Conservation (phyloP, 805 yeast genomes). For the Candida alai region DNA sequence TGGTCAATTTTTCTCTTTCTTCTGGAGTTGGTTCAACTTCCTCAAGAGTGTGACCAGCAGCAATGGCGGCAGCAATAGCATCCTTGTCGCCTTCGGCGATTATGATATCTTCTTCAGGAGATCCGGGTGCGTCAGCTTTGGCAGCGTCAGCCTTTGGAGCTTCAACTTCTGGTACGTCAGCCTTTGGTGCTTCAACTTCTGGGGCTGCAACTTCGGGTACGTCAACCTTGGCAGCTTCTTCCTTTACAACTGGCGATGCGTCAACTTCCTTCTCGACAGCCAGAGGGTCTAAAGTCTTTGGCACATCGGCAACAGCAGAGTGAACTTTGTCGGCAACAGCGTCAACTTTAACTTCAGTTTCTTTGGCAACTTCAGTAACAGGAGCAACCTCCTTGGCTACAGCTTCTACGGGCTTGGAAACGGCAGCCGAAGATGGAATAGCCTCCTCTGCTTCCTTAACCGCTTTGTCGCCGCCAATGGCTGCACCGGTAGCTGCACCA, state of each 20-base stretch:
- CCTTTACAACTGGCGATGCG: conserved; percentile 18
- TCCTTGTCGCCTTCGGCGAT: conserved; percentile 34
- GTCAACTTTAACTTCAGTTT: conserved; percentile 10
- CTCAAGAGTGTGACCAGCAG: conserved; percentile 37
- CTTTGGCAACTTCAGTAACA: conserved; percentile 9
- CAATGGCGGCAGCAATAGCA: conserved; percentile 31
- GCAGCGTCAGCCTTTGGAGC: conserved; percentile 12
- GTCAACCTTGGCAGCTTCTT: conserved; percentile 7
- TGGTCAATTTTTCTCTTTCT: conserved; percentile 33
- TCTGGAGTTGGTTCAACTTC: conserved; percentile 40
- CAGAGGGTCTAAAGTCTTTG: conserved; percentile 20
- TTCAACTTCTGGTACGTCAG: conserved; percentile 5
- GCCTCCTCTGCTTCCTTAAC: conserved; percentile 7
- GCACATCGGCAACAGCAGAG: conserved; percentile 9
- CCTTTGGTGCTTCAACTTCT: conserved; percentile 11
- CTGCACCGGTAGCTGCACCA: conserved; percentile 10
- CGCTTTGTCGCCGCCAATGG: conserved; percentile 10
- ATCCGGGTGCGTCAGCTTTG: no score
- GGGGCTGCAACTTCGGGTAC: no score
- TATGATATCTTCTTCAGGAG: conserved; percentile 33
- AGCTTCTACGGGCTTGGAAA: conserved; percentile 9
- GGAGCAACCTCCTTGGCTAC: conserved; percentile 9
- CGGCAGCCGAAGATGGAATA: conserved; percentile 8
- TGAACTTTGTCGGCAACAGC: conserved; percentile 3
- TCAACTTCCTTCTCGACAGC: conserved; percentile 17